A percentile compares a stretch with the other conserved stretches of the same genome.
Conservation (phyloP, 805 yeast genomes). For the Hanseniaspora guilliermondii region DNA sequence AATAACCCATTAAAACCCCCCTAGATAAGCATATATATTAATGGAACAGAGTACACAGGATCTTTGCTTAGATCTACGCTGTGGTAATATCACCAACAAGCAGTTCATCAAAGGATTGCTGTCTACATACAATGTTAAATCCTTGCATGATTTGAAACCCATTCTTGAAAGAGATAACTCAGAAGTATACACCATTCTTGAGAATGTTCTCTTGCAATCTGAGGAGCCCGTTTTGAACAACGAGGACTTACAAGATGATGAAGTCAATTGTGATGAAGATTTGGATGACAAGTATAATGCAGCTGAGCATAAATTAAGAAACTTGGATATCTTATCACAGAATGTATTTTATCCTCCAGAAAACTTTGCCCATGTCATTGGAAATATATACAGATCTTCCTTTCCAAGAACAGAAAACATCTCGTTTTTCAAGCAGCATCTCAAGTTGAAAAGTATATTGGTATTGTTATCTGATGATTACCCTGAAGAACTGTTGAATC, state of each 20-base stretch:
- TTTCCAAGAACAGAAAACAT: conserved; percentile 84
- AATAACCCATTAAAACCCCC: background rate
- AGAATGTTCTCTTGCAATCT: background rate
- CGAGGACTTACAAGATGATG: conserved; percentile 4
- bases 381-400: conserved; percentile 69
- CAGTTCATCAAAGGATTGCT: conserved; percentile 1
- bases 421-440: conserved; percentile 42
- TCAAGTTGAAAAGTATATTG: conserved; percentile 60
- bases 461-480: conserved; percentile 87
- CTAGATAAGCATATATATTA: background rate
- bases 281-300: conserved; percentile 20
- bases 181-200: background rate
- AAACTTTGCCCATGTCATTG: conserved; percentile 75
- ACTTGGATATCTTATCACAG: conserved; percentile 8
- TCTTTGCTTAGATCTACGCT: background rate
- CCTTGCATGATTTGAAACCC: conserved; percentile 1
- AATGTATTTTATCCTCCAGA: conserved; percentile 53
- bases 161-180: background rate
- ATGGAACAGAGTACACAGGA: background rate
- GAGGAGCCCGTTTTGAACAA: conserved; percentile 1
- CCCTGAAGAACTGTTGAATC: conserved; percentile 61
- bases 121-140: background rate
- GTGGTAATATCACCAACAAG: background rate
- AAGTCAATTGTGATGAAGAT: conserved; percentile 19
- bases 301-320: conserved; percentile 20